These are phyloP conservation scores for Wallacemonas sp. DNA, from an alignment of 208 protist species.

Conservation along the genomic window DNA sequence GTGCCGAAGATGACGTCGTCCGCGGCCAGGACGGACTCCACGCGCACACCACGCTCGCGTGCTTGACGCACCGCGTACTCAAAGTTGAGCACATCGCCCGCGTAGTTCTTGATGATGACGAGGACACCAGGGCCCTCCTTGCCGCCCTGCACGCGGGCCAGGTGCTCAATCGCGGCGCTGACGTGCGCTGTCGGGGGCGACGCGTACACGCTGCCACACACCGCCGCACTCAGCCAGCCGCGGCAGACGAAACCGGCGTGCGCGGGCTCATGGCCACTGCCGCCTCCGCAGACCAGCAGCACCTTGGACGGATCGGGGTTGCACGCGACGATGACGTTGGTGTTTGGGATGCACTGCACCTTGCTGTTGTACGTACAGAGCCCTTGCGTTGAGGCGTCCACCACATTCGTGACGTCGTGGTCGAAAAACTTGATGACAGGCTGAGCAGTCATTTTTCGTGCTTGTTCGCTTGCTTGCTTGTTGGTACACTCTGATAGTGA, in stretches of 20 bases:
- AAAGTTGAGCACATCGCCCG: constrained; percentile 91
- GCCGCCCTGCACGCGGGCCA: constrained; percentile 42
- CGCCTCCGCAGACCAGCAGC: constrained; percentile 81
- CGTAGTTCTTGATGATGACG: constrained; percentile 94
- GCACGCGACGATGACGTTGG: constrained; percentile 43
- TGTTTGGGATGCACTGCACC: constrained; percentile 42
- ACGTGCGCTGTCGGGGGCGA: constrained; percentile 72
- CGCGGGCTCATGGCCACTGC: constrained; percentile 89
- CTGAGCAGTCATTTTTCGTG: constrained; percentile 20
- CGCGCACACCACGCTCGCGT: constrained; percentile 36
- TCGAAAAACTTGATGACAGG: constrained; percentile 63
- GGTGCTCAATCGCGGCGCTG: constrained; percentile 74
- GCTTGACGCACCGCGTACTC: constrained; percentile 78
- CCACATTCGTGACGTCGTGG: constrained; percentile 26
- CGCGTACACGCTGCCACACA: constrained; percentile 90
- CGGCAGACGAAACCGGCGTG: constrained; percentile 84
- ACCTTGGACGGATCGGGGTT: constrained; percentile 55
- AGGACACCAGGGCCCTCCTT: constrained; percentile 60
- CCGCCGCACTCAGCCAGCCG: constrained; percentile 91
- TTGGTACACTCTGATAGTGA: neutral
- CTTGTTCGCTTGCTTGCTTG: constrained; percentile 19
- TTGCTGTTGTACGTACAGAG: constrained; percentile 40
- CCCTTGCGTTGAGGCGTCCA: constrained; percentile 36
- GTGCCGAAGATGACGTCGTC: constrained; percentile 80
- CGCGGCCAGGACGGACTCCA: constrained; percentile 78